Evolutionary conservation across 257 asterid genomes (phyloP).

Genomic region (Misopates orontium): DNA sequence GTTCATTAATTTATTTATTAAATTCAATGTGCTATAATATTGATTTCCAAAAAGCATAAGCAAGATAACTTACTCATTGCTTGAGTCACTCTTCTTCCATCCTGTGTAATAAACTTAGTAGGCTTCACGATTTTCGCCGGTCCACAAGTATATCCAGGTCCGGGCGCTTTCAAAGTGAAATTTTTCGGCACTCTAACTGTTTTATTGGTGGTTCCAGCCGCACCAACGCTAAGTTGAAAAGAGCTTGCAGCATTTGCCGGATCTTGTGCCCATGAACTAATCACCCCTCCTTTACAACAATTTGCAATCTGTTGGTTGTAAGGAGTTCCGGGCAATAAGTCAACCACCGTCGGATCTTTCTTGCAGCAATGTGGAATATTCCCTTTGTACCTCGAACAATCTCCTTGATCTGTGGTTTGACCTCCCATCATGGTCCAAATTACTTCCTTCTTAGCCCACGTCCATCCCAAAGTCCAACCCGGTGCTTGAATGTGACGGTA

Average conservation of each 20-base stretch:
- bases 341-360: constrained; percentile 74
- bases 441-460: constrained; percentile 69
- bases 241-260: constrained; percentile 65
- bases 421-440: constrained; percentile 64
- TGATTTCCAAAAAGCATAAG: background rate
- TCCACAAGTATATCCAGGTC: constrained; percentile 88
- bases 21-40: background rate
- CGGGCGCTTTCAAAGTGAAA: constrained; percentile 75
- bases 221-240: constrained; percentile 74
- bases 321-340: constrained; percentile 77
- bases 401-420: constrained; percentile 63
- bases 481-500: constrained; percentile 67
- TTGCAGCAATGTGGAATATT: constrained; percentile 79
- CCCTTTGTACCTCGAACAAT: constrained; percentile 61
- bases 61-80: constrained; percentile 72
- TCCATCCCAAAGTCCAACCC: constrained; percentile 71
- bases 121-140: constrained; percentile 71
- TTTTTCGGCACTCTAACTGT: constrained; percentile 77
- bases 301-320: constrained; percentile 85
- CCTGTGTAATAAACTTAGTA: constrained; percentile 56
- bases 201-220: constrained; percentile 74
- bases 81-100: constrained; percentile 76
- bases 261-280: constrained; percentile 75
- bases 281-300: constrained; percentile 87
- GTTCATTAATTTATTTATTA: no score